These are phyloP conservation scores for Phaseolus coccineus DNA, from an alignment of 331 rosid species.

Conservation along the genomic window DNA sequence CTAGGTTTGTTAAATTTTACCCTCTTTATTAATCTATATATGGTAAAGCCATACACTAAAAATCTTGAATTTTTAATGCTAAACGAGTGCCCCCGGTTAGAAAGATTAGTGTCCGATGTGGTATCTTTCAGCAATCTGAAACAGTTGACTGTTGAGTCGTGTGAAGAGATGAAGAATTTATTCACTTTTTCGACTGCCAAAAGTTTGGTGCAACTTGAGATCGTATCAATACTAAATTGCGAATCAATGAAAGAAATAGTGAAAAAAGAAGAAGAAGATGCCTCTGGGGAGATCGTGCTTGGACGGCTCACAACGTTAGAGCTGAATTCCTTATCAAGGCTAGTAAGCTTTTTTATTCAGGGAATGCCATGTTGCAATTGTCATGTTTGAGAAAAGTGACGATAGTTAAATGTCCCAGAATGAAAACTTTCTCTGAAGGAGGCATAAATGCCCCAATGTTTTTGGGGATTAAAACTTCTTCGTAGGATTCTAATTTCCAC, in stretches of 20 bases:
- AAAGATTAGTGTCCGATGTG: neutral
- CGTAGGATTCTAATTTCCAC: neutral
- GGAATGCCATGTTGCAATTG: neutral
- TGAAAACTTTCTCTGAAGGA: neutral
- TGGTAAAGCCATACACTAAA: neutral
- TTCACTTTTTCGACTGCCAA: neutral
- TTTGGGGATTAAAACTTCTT: neutral
- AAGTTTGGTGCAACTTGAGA: neutral
- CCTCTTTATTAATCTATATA: no score
- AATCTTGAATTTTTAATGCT: neutral
- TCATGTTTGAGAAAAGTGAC: neutral
- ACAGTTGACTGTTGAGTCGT: rapidly evolving
- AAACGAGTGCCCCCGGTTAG: neutral
- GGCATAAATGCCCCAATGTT: no score
- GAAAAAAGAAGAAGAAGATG: neutral
- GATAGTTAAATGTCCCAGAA: neutral
- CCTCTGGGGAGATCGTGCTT: neutral
- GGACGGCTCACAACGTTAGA: neutral
- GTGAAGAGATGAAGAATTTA: neutral
- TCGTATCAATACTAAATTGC: rapidly evolving
- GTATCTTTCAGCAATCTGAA: neutral
- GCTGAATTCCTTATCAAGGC: neutral
- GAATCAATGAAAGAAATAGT: neutral
- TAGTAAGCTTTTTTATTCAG: neutral
- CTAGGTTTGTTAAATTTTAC: no score